Conservation (phyloP, 257 asterid species). For the Fraxinus pennsylvanica region DNA sequence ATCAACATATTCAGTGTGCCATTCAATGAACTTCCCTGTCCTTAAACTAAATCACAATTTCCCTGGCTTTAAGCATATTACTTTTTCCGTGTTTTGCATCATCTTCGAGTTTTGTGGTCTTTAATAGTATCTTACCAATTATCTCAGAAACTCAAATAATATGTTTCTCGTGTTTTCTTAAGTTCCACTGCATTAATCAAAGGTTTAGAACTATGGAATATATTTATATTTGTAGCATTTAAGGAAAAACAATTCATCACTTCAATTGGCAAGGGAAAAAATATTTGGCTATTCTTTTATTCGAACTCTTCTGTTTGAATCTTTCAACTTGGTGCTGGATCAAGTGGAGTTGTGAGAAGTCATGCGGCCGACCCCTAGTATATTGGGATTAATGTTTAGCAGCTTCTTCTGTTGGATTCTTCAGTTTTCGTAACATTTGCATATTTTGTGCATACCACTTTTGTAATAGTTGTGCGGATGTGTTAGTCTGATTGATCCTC, state of each 20-base stretch:
- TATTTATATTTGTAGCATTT: not conserved
- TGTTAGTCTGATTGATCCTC: not conserved
- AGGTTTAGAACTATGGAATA: not conserved
- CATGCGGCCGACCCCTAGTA: no score
- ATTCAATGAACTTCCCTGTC: not conserved
- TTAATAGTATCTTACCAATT: not conserved
- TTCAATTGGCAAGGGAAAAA: not conserved
- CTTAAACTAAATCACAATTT: not conserved
- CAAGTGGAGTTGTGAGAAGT: not conserved
- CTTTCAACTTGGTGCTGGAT: not conserved
- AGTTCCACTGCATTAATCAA: not conserved
- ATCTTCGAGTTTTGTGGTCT: not conserved
- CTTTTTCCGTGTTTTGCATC: not conserved
- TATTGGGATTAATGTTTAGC: not conserved
- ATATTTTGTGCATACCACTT: not conserved
- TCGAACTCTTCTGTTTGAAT: not conserved
- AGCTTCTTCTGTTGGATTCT: not conserved
- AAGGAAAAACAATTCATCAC: not conserved
- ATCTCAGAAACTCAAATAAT: not conserved
- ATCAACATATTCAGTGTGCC: not conserved
- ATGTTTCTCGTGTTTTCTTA: not conserved
- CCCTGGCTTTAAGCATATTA: not conserved
- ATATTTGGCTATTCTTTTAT: not conserved
- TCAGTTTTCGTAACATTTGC: not conserved
- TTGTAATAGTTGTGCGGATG: not conserved